Percentiles rank a stretch among this genome's conserved stretches.
Conservation (phyloP, 1,284 basidiomycete genomes). For the Anthracocystis setariae region DNA sequence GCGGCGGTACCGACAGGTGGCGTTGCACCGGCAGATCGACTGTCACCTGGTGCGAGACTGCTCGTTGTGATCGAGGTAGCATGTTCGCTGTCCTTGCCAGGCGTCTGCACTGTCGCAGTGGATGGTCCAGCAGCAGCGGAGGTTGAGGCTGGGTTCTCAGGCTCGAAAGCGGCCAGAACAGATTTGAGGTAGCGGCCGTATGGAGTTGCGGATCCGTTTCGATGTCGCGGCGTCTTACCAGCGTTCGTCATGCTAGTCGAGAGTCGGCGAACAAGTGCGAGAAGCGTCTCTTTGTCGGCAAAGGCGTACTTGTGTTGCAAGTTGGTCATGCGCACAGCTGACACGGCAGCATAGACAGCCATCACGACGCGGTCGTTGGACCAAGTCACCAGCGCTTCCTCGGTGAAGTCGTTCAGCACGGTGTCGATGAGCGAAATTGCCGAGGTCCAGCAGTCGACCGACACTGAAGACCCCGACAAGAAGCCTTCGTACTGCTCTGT, state of each 20-base stretch:
- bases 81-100: slow-evolving; percentile 43
- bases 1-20: slow-evolving; percentile 10
- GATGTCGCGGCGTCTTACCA: slow-evolving; percentile 57
- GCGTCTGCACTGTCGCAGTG: slow-evolving; percentile 20
- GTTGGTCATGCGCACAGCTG: slow-evolving; percentile 56
- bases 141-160: slow-evolving; percentile 13
- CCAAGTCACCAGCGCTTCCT: slow-evolving; percentile 49
- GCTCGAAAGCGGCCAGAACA: slow-evolving; percentile 47
- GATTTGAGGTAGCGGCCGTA: slow-evolving; percentile 56
- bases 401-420: slow-evolving; percentile 49
- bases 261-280: slow-evolving; percentile 44
- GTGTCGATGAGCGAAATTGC: slow-evolving; percentile 55
- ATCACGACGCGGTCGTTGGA: slow-evolving; percentile 58
- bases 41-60: slow-evolving; percentile 45
- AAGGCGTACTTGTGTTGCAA: slow-evolving; percentile 50
- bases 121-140: slow-evolving; percentile 1
- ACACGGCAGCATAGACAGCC: slow-evolving; percentile 57
- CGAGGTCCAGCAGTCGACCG: slow-evolving; percentile 55
- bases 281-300: slow-evolving; percentile 45
- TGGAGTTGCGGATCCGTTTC: slow-evolving; percentile 56
- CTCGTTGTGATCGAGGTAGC: slow-evolving; percentile 40
- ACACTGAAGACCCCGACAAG: slow-evolving; percentile 37
- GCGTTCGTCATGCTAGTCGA: slow-evolving; percentile 48
- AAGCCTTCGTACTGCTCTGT: slow-evolving; percentile 49
- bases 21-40: slow-evolving; percentile 34